Percentiles rank a stretch among this genome's conserved stretches.
Evolutionary conservation across 2,329 filamentous ascomycete genomes (phyloP).

Genomic region (Aspergillus sp.): DNA sequence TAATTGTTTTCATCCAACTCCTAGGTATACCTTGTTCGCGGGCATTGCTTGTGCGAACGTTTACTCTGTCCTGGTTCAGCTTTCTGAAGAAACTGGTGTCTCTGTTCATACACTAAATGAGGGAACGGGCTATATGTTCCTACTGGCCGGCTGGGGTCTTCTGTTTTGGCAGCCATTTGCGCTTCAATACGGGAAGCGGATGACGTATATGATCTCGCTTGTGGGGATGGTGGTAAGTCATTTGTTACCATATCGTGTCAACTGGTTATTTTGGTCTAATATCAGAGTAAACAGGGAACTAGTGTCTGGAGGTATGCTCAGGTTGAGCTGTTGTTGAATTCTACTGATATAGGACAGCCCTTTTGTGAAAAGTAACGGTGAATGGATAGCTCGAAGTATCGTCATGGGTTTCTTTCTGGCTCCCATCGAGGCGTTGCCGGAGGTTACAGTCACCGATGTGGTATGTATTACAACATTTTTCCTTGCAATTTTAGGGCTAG

Average conservation of each 20-base stretch:
- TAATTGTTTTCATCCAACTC: background rate
- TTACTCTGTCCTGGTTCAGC: slow-evolving; percentile 40
- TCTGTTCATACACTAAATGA: slow-evolving; percentile 36
- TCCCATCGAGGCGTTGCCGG: slow-evolving; percentile 44
- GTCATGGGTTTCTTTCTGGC: slow-evolving; percentile 41
- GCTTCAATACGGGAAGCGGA: slow-evolving; percentile 44
- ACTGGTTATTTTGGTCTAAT: background rate
- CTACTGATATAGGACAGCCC: slow-evolving; percentile 22
- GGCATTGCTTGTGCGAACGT: slow-evolving; percentile 40
- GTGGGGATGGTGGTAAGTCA: slow-evolving; percentile 31
- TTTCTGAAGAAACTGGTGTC: slow-evolving; percentile 38
- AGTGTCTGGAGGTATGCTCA: slow-evolving; percentile 33
- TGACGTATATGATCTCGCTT: slow-evolving; percentile 36
- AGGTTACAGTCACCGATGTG: slow-evolving; percentile 43
- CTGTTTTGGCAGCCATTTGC: slow-evolving; percentile 51
- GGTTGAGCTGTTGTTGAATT: background rate
- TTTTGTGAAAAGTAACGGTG: slow-evolving; percentile 32
- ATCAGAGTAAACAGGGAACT: slow-evolving; percentile 19
- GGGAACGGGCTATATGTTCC: slow-evolving; percentile 43
- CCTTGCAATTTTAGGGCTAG: background rate
- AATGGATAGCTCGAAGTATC: slow-evolving; percentile 43
- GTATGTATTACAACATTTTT: slow-evolving; percentile 23
- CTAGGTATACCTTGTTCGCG: slow-evolving; percentile 39
- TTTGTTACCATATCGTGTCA: background rate
- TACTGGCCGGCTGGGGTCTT: slow-evolving; percentile 47